Conservation (phyloP, 768 basidiomycete species). For the Boletus insuetus region DNA sequence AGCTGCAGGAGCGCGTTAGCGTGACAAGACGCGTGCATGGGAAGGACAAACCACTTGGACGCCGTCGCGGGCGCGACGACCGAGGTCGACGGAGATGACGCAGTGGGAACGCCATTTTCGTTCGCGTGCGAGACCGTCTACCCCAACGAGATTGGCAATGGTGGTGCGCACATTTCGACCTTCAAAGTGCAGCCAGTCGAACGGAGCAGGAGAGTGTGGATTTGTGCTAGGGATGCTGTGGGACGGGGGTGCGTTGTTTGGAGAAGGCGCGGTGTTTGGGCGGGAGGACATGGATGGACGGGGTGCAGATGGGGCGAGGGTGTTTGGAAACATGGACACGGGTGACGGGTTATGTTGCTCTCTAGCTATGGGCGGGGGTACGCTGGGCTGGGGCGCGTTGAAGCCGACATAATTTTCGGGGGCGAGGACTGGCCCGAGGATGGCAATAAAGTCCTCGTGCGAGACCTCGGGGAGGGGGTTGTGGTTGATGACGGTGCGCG, state of each 20-base stretch:
- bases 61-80: slow-evolving; percentile 69
- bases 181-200: slow-evolving; percentile 87
- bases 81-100: slow-evolving; percentile 78
- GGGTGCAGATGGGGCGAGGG: slow-evolving; percentile 25
- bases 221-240: slow-evolving; percentile 35
- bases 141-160: slow-evolving; percentile 68
- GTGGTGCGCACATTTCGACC: slow-evolving; percentile 80
- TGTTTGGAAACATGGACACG: slow-evolving; percentile 28
- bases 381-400: slow-evolving; percentile 11
- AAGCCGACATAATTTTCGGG: slow-evolving; percentile 69
- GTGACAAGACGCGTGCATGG: neutral
- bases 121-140: slow-evolving; percentile 81
- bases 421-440: slow-evolving; percentile 76
- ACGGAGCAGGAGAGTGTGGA: slow-evolving; percentile 67
- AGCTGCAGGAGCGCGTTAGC: slow-evolving; percentile 43
- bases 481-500: slow-evolving; percentile 77
- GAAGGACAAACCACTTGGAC: slow-evolving; percentile 66
- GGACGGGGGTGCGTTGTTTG: slow-evolving; percentile 15
- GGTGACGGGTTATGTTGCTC: slow-evolving; percentile 27
- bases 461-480: slow-evolving; percentile 85
- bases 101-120: slow-evolving; percentile 82
- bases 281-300: slow-evolving; percentile 36
- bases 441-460: slow-evolving; percentile 80
- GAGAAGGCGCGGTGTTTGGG: slow-evolving; percentile 29
- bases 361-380: slow-evolving; percentile 16